A percentile compares a stretch with the other conserved stretches of the same genome.
Conservation (phyloP, 2,329 filamentous ascomycete species). For the Penicillium sp. region DNA sequence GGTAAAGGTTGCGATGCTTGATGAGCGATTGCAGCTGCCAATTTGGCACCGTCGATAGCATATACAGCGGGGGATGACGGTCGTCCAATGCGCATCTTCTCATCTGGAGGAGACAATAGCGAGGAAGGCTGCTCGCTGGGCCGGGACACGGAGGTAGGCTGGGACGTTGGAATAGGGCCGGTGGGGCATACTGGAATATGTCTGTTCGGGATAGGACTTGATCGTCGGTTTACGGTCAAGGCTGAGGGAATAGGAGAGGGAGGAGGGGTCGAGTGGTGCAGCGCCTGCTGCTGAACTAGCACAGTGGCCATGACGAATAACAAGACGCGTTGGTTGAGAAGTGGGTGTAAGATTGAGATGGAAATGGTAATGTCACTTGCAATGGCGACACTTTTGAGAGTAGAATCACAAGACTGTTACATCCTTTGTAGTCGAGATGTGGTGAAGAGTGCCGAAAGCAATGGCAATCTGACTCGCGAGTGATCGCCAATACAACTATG, state of each 20-base stretch:
- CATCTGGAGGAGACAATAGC: conserved; percentile 71
- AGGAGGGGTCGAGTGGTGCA: conserved; percentile 51
- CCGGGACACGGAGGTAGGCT: conserved; percentile 50
- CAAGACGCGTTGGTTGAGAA: not conserved
- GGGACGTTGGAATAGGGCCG: conserved; percentile 62
- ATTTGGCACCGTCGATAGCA: conserved; percentile 66
- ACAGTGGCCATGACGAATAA: conserved; percentile 46
- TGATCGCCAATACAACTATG: not conserved
- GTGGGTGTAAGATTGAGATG: not conserved
- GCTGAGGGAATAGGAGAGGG: conserved; percentile 49
- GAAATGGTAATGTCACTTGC: not conserved
- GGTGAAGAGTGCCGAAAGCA: not conserved
- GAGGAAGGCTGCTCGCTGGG: conserved; percentile 58
- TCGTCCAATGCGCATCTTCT: conserved; percentile 57
- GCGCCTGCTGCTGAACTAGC: conserved; percentile 48
- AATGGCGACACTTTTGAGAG: not conserved
- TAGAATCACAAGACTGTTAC: conserved; percentile 14
- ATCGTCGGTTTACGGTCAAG: conserved; percentile 59
- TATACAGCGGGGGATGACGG: conserved; percentile 61
- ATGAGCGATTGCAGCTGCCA: conserved; percentile 74
- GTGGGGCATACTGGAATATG: conserved; percentile 88
- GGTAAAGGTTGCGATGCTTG: conserved; percentile 77
- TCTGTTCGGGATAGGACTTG: conserved; percentile 76
- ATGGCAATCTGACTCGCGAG: not conserved
- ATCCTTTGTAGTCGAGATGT: conserved; percentile 18